phyloP scores from a whole-genome alignment of 2,329 filamentous ascomycete genomes.

The Claviceps pazoutovae region DNA sequence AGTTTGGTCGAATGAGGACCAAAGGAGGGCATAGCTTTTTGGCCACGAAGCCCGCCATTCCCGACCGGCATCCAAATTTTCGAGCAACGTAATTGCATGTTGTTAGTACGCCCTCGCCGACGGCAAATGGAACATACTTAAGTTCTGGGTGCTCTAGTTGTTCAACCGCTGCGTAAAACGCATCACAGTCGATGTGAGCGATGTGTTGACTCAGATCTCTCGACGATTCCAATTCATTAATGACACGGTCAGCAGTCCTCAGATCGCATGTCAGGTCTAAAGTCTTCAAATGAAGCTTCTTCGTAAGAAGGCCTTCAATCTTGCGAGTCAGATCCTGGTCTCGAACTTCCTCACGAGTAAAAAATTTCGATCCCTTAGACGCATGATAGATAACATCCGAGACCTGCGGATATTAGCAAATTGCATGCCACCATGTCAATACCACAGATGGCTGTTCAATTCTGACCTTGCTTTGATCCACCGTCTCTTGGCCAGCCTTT shows the following conservation, averaged over 20 bases:
- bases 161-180: conserved; percentile 93
- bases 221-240: conserved; percentile 62
- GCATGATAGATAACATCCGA: conserved; percentile 95
- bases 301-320: conserved; percentile 64
- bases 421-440: neutral
- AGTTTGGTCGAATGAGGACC: conserved; percentile 70
- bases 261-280: conserved; percentile 60
- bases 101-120: conserved; percentile 55
- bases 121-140: conserved; percentile 76
- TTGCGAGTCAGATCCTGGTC: conserved; percentile 76
- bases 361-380: conserved; percentile 92
- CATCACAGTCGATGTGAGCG: conserved; percentile 92
- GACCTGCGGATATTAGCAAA: conserved; percentile 37
- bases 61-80: conserved; percentile 79
- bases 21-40: conserved; percentile 85
- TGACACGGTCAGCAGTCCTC: conserved; percentile 65
- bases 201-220: conserved; percentile 75
- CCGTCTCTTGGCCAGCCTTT: conserved; percentile 82
- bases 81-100: conserved; percentile 79
- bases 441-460: neutral
- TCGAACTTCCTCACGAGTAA: conserved; percentile 74
- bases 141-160: conserved; percentile 73
- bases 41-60: conserved; percentile 93
- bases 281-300: conserved; percentile 61
- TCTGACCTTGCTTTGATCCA: conserved; percentile 76